A percentile compares a stretch with the other conserved stretches of the same genome.
These are phyloP conservation scores for Tetracentron sinense DNA, from an alignment of 164 flowering plant species.

Conservation along the genomic window DNA sequence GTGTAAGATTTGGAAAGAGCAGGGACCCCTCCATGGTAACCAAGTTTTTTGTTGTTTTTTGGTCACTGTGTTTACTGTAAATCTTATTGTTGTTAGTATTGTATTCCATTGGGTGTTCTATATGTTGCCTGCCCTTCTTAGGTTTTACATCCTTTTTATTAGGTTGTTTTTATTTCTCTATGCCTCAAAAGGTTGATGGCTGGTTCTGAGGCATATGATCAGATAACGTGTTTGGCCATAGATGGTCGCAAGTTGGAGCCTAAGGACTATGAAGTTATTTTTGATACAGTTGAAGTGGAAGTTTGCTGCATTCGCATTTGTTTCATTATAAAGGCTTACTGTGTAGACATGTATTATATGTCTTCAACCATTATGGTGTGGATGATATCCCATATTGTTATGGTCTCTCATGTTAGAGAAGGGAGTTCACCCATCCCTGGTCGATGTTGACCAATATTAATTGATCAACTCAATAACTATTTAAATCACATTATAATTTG, in stretches of 20 bases:
- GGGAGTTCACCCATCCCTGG: conserved; percentile 32
- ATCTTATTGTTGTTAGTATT: background rate
- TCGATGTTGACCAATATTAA: too few relatives aligned
- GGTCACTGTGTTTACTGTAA: background rate
- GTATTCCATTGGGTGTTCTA: conserved; percentile 1
- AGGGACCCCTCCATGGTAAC: background rate
- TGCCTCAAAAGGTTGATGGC: background rate
- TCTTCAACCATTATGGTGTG: conserved; percentile 38
- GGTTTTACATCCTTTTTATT: conserved; percentile 5
- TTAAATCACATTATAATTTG: too few relatives aligned
- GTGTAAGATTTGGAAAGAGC: background rate
- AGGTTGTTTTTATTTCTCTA: background rate
- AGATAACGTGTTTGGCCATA: background rate
- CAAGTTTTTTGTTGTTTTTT: background rate
- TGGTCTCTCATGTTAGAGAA: conserved; percentile 40
- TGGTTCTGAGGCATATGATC: too few relatives aligned
- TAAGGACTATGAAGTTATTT: background rate
- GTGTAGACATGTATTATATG: conserved; percentile 46
- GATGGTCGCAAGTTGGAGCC: background rate
- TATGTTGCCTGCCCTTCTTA: conserved; percentile 6
- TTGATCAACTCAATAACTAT: too few relatives aligned
- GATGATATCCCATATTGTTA: conserved; percentile 42
- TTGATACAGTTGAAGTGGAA: conserved; percentile 24
- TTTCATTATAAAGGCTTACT: conserved; percentile 48
- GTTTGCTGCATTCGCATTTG: conserved; percentile 45